phyloP scores from a whole-genome alignment of 1,284 basidiomycete genomes.

The Naganishia liquefaciens region DNA sequence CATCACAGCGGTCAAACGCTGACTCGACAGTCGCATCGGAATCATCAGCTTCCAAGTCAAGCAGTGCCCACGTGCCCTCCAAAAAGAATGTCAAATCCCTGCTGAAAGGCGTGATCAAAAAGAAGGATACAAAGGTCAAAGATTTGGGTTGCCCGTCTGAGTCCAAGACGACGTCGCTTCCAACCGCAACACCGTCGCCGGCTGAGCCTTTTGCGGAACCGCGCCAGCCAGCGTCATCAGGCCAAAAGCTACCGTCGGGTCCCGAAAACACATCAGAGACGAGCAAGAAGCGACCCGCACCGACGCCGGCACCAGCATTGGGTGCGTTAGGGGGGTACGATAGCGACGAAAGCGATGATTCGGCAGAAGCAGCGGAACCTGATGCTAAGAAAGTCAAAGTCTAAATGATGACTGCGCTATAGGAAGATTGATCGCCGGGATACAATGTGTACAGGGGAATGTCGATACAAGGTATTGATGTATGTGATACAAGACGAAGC shows the following conservation, averaged over 20 bases:
- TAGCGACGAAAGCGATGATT: conserved; percentile 2
- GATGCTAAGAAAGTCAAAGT: conserved; percentile 7
- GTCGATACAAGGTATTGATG: conserved; percentile 8
- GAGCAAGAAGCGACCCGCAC: conserved; percentile 9
- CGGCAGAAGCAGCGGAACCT: not conserved
- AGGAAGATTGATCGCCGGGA: not conserved
- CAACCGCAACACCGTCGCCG: not conserved
- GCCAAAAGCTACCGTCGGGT: not conserved
- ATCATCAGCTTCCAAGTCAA: conserved; percentile 26
- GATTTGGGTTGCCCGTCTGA: not conserved
- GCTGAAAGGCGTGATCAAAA: conserved; percentile 54
- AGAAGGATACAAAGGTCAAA: conserved; percentile 38
- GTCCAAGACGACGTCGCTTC: not conserved
- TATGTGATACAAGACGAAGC: not conserved
- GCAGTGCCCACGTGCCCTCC: conserved; percentile 33
- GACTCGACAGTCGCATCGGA: conserved; percentile 25
- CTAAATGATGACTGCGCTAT: not conserved
- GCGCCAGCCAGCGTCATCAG: not conserved
- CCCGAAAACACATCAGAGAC: not conserved
- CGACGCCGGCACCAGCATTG: conserved; percentile 1
- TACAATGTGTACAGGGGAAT: not conserved
- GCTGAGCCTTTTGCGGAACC: not conserved
- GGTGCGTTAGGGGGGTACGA: conserved; percentile 17
- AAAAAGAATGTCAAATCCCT: conserved; percentile 50
- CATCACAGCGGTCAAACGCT: conserved; percentile 5